Conservation (phyloP, 2,329 filamentous ascomycete genomes). For the Bipolaris oryzae region DNA sequence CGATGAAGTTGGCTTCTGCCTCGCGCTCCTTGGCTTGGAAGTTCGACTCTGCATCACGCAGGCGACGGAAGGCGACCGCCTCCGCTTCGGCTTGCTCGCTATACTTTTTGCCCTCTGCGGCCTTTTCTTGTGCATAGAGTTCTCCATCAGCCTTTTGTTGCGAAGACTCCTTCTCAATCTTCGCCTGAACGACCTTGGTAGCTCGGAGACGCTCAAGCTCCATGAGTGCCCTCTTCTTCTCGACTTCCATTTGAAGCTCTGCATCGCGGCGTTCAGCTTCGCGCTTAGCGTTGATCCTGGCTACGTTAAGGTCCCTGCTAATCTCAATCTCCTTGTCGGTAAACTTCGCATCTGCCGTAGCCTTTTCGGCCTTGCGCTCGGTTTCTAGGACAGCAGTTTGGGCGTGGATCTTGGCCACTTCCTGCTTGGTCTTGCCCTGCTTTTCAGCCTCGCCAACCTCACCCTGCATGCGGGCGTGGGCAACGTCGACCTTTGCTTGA, state of each 20-base stretch:
- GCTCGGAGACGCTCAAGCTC: slow-evolving; percentile 82
- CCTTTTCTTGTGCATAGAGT: slow-evolving; percentile 56
- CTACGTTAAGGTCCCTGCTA: slow-evolving; percentile 74
- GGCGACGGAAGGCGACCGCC: slow-evolving; percentile 54
- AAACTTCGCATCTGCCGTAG: slow-evolving; percentile 76
- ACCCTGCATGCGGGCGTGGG: slow-evolving; percentile 65
- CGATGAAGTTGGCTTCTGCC: slow-evolving; percentile 58
- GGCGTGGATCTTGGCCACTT: slow-evolving; percentile 86
- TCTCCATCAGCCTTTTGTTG: slow-evolving; percentile 70
- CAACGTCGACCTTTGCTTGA: slow-evolving; percentile 71
- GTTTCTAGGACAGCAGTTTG: slow-evolving; percentile 85
- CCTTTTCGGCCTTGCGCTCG: slow-evolving; percentile 81
- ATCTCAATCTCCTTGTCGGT: slow-evolving; percentile 75
- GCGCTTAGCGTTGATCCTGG: slow-evolving; percentile 74
- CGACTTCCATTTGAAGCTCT: slow-evolving; percentile 78
- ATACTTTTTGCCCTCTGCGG: slow-evolving; percentile 62
- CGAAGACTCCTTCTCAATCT: slow-evolving; percentile 69
- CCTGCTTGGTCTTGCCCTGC: slow-evolving; percentile 79
- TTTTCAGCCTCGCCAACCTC: slow-evolving; percentile 80
- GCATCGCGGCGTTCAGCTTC: slow-evolving; percentile 77
- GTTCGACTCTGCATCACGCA: slow-evolving; percentile 52
- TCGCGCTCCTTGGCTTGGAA: slow-evolving; percentile 50
- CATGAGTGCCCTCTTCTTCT: slow-evolving; percentile 76
- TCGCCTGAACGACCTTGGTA: slow-evolving; percentile 77
- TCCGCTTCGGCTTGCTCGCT: slow-evolving; percentile 66